Base-by-base conservation (phyloP, 371 early-diverging fungal species). In the Actinomortierella wolfii region DNA sequence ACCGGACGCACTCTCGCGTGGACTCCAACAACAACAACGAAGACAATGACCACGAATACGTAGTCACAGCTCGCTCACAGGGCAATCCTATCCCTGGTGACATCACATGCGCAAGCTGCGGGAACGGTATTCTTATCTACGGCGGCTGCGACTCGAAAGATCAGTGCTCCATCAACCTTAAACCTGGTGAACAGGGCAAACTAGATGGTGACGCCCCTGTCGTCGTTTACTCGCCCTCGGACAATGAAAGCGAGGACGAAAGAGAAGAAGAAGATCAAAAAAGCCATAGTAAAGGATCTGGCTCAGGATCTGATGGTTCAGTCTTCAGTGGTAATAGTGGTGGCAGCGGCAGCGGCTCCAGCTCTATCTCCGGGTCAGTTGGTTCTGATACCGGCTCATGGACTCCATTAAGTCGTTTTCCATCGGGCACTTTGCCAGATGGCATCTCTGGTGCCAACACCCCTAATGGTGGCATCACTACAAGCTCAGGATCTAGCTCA, bases 31-130 rank as follows among this genome's bases (percentile, higher is more conserved):
- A n/a, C n/a, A n/a, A n/a, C n/a, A n/a, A n/a, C n/a, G 29, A 52
- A 9, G 24, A 46, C 26, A n/a, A n/a, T n/a, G n/a, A n/a, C n/a
- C n/a, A n/a, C n/a, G 54, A 29, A 20, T 69, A 59, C 41, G 49
- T 49, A 40, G 26, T 70, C 61, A 42, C 39, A 28, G 6, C 51
- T 15, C 54, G 50, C 28, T 65, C 71, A 13, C 71, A 70, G 24
- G 65, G 71, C 2, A 49, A 54, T 4, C 58, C 40, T 11, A 56
- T 29, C 21, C 61, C 65, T 11, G 71, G 65, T 3, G 47, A 50
- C 4, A 17, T 70, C 2, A 54, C 71, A 3, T 70, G 71, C 23
- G 71, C 71, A n/a, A 64, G 64, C 57, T 69, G 70, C 25, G 64
- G 64, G 0, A 50, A 59, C 23, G 61, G 70, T 9, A 60, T 69